These are phyloP conservation scores for Protomyces pachydermus DNA, from an alignment of 1,139 yeast genomes.

Conservation along the genomic window DNA sequence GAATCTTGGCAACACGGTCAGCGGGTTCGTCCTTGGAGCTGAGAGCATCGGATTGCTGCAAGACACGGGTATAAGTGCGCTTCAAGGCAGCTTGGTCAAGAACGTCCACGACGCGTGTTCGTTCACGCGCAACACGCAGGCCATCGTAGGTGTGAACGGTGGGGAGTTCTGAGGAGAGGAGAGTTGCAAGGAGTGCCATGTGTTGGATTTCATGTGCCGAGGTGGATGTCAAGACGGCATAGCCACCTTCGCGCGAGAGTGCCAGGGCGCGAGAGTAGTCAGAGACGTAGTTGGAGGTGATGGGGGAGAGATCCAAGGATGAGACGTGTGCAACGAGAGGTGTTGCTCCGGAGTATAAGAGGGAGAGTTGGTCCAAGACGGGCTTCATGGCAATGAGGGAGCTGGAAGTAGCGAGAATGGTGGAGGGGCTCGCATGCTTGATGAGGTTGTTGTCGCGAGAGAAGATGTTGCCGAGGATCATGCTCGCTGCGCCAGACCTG, in stretches of 20 bases:
- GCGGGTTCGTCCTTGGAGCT: constrained; percentile 29
- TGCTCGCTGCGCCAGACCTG: constrained; percentile 78
- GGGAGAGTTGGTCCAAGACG: constrained; percentile 44
- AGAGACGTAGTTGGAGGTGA: constrained; percentile 51
- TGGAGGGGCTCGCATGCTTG: constrained; percentile 35
- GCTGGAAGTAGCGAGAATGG: constrained; percentile 61
- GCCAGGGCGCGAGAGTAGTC: constrained; percentile 64
- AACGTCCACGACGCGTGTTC: constrained; percentile 49
- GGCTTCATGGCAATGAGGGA: constrained; percentile 67
- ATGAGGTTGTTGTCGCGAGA: constrained; percentile 40
- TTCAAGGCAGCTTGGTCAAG: constrained; percentile 47
- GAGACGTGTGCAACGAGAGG: constrained; percentile 63
- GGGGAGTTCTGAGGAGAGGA: constrained; percentile 58
- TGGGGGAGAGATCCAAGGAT: constrained; percentile 62
- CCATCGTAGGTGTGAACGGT: constrained; percentile 77
- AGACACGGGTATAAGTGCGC: constrained; percentile 32
- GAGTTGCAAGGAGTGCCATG: constrained; percentile 61
- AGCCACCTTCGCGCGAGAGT: constrained; percentile 59
- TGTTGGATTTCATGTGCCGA: constrained; percentile 61
- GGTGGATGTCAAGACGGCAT: constrained; percentile 70
- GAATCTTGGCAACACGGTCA: constrained; percentile 31
- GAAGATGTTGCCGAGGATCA: constrained; percentile 67
- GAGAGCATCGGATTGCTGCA: constrained; percentile 22
- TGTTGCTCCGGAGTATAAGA: constrained; percentile 36
- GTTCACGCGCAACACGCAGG: constrained; percentile 56